Conservation (phyloP, 1,284 basidiomycete species). For the Marasmius tenuissimus region DNA sequence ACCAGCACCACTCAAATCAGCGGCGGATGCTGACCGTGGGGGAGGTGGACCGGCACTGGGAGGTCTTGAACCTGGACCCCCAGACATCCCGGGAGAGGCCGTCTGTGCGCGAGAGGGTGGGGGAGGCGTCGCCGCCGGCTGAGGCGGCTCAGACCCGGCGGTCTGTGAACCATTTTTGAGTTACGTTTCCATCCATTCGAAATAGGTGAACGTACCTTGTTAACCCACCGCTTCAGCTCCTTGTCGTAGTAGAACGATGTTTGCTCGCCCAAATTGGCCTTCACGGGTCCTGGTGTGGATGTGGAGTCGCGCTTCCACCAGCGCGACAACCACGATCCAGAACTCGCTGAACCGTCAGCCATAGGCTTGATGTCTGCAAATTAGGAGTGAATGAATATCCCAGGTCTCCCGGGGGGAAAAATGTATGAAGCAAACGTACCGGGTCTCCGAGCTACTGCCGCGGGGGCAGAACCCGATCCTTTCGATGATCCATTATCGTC, state of each 20-base stretch:
- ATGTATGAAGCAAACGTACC: slow-evolving; percentile 28
- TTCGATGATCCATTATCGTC: slow-evolving; percentile 23
- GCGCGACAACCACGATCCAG: slow-evolving; percentile 79
- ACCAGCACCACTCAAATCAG: slow-evolving; percentile 42
- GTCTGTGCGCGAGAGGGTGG: slow-evolving; percentile 79
- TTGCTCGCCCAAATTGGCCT: slow-evolving; percentile 93
- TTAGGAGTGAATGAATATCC: background rate
- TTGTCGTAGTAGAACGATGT: slow-evolving; percentile 93
- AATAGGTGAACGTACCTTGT: slow-evolving; percentile 62
- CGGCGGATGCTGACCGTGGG: slow-evolving; percentile 59
- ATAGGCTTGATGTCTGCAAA: slow-evolving; percentile 30
- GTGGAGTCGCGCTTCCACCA: slow-evolving; percentile 61
- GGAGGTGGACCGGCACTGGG: slow-evolving; percentile 38
- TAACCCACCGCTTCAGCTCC: slow-evolving; percentile 94
- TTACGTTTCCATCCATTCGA: background rate
- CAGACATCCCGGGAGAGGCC: slow-evolving; percentile 65
- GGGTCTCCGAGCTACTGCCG: slow-evolving; percentile 27
- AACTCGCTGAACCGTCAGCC: slow-evolving; percentile 27
- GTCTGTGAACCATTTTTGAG: slow-evolving; percentile 32
- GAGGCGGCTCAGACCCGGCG: slow-evolving; percentile 45
- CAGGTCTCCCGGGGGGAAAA: slow-evolving; percentile 22
- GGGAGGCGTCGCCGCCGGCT: slow-evolving; percentile 55
- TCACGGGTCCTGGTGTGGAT: slow-evolving; percentile 65
- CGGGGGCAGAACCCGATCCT: slow-evolving; percentile 13
- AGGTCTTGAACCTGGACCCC: slow-evolving; percentile 26